Conservation (phyloP, 805 yeast genomes). For the Kurtzmaniella fragi region DNA sequence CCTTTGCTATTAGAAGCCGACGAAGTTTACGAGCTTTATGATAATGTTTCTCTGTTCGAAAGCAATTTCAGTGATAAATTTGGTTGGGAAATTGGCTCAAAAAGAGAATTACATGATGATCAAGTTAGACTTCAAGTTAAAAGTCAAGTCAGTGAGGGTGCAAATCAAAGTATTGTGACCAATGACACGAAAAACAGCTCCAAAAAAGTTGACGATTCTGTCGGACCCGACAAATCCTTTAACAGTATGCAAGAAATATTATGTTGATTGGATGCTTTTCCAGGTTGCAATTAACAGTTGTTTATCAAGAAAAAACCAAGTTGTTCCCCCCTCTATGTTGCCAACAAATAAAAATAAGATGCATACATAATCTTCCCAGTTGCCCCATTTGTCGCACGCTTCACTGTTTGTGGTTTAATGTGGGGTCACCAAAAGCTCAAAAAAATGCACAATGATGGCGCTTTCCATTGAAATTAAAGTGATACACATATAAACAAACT, state of each 20-base stretch:
- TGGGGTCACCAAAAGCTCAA: too few relatives aligned
- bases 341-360: not conserved
- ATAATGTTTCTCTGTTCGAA: not conserved
- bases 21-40: slow-evolving; percentile 1
- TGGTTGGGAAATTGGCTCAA: not conserved
- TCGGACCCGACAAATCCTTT: slow-evolving; percentile 5
- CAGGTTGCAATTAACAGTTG: too few relatives aligned
- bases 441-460: too few relatives aligned
- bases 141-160: not conserved
- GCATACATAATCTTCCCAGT: too few relatives aligned
- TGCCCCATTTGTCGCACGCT: too few relatives aligned
- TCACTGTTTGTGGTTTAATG: too few relatives aligned
- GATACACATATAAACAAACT: too few relatives aligned
- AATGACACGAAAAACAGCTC: not conserved
- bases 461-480: too few relatives aligned
- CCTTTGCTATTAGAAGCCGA: not conserved
- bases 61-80: not conserved
- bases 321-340: not conserved
- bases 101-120: not conserved
- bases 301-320: too few relatives aligned
- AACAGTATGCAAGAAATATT: slow-evolving; percentile 9
- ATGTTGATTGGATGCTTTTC: slow-evolving; percentile 3
- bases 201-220: not conserved
- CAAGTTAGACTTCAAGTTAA: not conserved
- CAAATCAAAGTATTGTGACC: not conserved